These are phyloP conservation scores for Edaphochlamys debaryana DNA, from an alignment of 139 green algal species.

Conservation along the genomic window DNA sequence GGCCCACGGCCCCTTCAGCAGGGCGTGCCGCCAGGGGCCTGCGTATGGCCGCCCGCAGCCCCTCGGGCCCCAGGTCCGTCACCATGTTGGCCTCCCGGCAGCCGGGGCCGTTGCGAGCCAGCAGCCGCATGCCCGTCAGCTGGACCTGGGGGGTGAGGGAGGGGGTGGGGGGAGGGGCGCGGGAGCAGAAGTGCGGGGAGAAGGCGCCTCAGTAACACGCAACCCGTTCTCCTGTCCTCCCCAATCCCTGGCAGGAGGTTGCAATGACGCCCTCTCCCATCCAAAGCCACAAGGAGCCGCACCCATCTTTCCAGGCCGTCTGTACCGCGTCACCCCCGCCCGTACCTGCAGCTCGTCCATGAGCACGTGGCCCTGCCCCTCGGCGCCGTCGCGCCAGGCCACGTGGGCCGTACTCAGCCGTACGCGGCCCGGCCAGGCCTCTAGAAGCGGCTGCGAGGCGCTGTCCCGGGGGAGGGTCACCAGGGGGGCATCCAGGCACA, in stretches of 20 bases:
- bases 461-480: constrained; percentile 77
- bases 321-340: no score
- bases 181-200: neutral
- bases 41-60: constrained; percentile 47
- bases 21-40: constrained; percentile 46
- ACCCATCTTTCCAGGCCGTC: no score
- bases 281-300: no score
- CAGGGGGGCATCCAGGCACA: constrained; percentile 76
- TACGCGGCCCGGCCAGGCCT: constrained; percentile 82
- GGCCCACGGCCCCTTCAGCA: no score
- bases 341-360: neutral
- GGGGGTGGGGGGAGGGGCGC: constrained; percentile 10
- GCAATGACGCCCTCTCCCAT: no score
- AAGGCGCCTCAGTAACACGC: neutral
- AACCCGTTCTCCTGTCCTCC: no score
- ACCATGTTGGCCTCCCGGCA: constrained; percentile 71
- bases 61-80: constrained; percentile 49
- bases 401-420: constrained; percentile 62
- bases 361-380: neutral
- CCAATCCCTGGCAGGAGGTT: no score
- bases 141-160: constrained; percentile 17
- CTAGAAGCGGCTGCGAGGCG: constrained; percentile 52
- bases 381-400: constrained; percentile 44
- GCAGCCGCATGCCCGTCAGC: constrained; percentile 54
- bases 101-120: neutral